Evolutionary conservation across 441 rosid genomes (phyloP), one percentile per base, ranked within the genome.

Genomic region (Heliophila coronopifolia): DNA sequence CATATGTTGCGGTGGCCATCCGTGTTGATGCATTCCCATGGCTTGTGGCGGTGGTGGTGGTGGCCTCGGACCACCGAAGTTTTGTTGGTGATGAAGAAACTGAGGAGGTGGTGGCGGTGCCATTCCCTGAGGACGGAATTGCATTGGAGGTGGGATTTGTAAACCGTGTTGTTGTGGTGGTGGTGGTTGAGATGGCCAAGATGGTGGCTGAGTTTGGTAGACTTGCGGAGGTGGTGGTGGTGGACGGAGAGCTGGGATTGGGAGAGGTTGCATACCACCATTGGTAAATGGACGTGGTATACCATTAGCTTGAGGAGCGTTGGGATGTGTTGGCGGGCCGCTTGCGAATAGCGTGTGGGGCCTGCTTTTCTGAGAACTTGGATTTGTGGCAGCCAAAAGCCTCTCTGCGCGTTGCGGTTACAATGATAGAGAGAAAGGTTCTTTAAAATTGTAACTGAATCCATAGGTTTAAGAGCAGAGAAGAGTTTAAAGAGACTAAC

Each of bases 361-460:
- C 66, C 96, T 82, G 79, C 90, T 90, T 76, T 73, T 90, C 36
- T 75, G 87, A 8, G 86, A 7, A 70, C 58, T 50, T 16, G 98
- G 96, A 70, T 91, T 91, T 65, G 90, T 91, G 36, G 94, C 84
- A 20, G 98, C 98, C 78, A 91, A 69, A 63, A 91, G 86, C 74
- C 98, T 82, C 75, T 91, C 98, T 92, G 81, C 8, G 30, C 6
- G 18, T 34, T 34, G 3, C 17, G 34, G 16, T 30, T 11, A 8
- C 32, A 52, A n/a, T 5, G 6, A 25, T 0, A 12, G 39, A 54
- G 7, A 36, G 11, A 18, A n/a, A n/a, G n/a, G n/a, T n/a, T n/a
- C n/a, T n/a, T n/a, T n/a, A n/a, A n/a, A n/a, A n/a, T n/a, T n/a
- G n/a, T n/a, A 37, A 11, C 13, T 11, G 4, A 50, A 35, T 20